Conservation (phyloP, 176 grass and related monocot genomes). For the Bolboschoenus planiculmis region DNA sequence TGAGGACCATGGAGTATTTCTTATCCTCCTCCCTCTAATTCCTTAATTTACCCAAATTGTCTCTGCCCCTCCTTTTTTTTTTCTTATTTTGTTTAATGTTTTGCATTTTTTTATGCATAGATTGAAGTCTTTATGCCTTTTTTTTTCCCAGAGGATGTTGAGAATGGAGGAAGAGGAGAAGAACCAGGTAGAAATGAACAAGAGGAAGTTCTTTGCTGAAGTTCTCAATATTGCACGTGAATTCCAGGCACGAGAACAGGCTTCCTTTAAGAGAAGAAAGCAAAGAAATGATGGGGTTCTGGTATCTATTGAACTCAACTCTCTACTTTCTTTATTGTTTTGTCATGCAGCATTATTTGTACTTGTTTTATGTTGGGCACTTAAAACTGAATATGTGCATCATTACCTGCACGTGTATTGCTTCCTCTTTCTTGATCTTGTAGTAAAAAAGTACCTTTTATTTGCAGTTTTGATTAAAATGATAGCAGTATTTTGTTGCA, state of each 20-base stretch:
- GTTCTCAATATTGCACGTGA: conserved; percentile 93
- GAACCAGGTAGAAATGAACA: conserved; percentile 64
- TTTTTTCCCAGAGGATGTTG: conserved; percentile 60
- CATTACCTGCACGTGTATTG: neutral
- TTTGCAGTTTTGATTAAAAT: neutral
- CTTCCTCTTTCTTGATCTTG: neutral
- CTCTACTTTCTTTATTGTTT: neutral
- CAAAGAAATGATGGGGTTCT: conserved; percentile 91
- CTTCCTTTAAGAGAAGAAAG: conserved; percentile 78
- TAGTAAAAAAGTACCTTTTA: neutral
- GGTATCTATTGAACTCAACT: conserved; percentile 29
- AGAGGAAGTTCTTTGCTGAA: conserved; percentile 95
- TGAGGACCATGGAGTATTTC: neutral
- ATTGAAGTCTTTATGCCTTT: neutral
- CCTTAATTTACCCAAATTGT: neutral
- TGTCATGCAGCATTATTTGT: neutral
- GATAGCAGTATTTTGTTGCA: conserved; percentile 8
- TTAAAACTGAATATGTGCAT: neutral
- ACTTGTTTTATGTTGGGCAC: neutral
- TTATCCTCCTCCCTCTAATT: neutral
- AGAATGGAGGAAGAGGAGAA: conserved; percentile 98
- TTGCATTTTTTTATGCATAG: neutral
- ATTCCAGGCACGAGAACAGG: conserved; percentile 58
- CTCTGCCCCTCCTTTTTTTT: neutral
- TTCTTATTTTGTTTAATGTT: neutral